A percentile compares a stretch with the other conserved stretches of the same genome.
phyloP scores from a whole-genome alignment of 192 early-diverging fungal genomes.

The Phlyctochytrium bullatum region DNA sequence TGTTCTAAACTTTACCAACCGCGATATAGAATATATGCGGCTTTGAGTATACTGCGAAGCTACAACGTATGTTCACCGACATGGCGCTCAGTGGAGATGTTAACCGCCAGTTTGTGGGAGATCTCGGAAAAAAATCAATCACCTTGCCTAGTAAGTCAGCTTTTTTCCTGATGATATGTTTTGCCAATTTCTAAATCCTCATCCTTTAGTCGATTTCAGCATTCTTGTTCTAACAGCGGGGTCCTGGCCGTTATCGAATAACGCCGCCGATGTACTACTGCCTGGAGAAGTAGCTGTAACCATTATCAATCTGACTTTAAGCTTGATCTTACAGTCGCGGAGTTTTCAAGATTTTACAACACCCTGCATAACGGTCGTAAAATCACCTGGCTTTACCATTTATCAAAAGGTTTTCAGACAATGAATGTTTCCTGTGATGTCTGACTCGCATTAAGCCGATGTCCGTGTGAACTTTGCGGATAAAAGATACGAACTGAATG shows the following conservation, averaged over 20 bases:
- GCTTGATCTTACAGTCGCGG: constrained; percentile 65
- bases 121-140: constrained; percentile 39
- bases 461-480: constrained; percentile 63
- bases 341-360: constrained; percentile 73
- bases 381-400: constrained; percentile 78
- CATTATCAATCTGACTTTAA: constrained; percentile 13
- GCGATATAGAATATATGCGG: constrained; percentile 66
- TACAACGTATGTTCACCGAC: constrained; percentile 88
- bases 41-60: constrained; percentile 78
- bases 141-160: no score
- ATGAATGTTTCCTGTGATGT: not conserved
- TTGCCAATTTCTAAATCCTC: constrained; percentile 17
- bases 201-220: constrained; percentile 59
- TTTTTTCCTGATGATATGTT: constrained; percentile 51
- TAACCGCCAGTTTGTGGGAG: constrained; percentile 49
- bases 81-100: constrained; percentile 73
- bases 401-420: constrained; percentile 63
- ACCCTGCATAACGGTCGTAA: constrained; percentile 71
- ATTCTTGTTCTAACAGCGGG: constrained; percentile 76
- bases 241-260: constrained; percentile 71
- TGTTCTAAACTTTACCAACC: not conserved
- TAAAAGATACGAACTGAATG: constrained; percentile 74
- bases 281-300: constrained; percentile 39
- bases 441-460: constrained; percentile 36
- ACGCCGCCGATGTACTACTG: constrained; percentile 30